Base-by-base conservation (phyloP, 2,329 filamentous ascomycete genomes). In the Periconia digitata region DNA sequence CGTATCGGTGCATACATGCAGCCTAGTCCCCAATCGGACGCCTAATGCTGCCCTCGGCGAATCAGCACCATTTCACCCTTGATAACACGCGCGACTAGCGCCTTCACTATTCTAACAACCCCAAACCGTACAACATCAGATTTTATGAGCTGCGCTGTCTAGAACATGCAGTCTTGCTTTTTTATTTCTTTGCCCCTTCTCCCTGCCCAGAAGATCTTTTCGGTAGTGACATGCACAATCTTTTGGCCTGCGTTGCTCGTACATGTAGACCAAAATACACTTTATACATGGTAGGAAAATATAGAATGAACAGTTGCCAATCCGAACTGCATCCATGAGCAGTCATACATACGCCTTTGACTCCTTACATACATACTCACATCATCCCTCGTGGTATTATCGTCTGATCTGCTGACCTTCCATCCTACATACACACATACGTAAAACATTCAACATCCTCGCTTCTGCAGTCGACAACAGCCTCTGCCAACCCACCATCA, bases 61-160 rank as follows among this genome's bases (percentile, higher is more conserved):
- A 67, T 67, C 59, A 66, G 34, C 50, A 62, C 57, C 48, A 60
- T 63, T 56, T 53, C 18, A 24, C 29, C n/a, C 15, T 23, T 40
- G 36, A 43, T 55, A 50, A 50, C 44, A 17, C 20, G 40, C 22
- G 16, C 16, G 38, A n/a, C 38, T 40, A 40, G 21, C 20, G 38
- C 38, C 16, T 32, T 32, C 5, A 32, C 27, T 32, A 32, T 32
- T 13, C 27, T 15, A 32, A 12, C n/a, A 32, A 10, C 27, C n/a
- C n/a, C n/a, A n/a, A n/a, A n/a, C n/a, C n/a, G n/a, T n/a, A n/a
- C n/a, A n/a, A n/a, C n/a, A n/a, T n/a, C n/a, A n/a, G n/a, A 32
- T 32, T 32, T 32, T 32, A 32, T 10, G n/a, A 10, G 27, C 12
- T 32, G n/a, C n/a, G n/a, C n/a, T n/a, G n/a, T n/a, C 27, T 13